Base-by-base conservation (phyloP, 2,329 filamentous ascomycete genomes). In the Sporothrix luriei region DNA sequence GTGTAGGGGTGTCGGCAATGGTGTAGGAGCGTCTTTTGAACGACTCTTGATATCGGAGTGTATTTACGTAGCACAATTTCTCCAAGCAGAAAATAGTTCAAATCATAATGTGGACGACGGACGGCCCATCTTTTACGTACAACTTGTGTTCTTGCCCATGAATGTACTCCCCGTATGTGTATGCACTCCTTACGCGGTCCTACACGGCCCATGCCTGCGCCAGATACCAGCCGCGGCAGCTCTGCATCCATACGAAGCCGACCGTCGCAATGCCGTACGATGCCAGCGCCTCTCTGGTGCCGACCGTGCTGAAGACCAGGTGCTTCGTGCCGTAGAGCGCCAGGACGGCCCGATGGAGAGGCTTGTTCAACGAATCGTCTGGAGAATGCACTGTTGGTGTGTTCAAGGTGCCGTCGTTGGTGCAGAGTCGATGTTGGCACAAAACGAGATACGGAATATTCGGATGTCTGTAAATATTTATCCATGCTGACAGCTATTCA, bases 281-380 rank as follows among this genome's bases (percentile, higher is more conserved):
- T 5, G 75, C 70, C n/a, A 57, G 10, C 0, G 71, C 73, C 68
- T 78, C 75, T 38, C 70, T 71, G 7, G 75, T 4, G 51, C 74
- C 71, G 1, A 72, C 70, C 13, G 75, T 78, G 67, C 71, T 73
- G 64, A 74, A 78, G 16, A 76, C 70, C 21, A 75, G 73, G 16
- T 74, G 68, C 71, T 78, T 76, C 6, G 73, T 74, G n/a, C 62
- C 68, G 59, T 76, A 77, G 38, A 79, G 73, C 40, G 74, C 74
- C 24, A 79, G 72, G 2, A 77, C 76, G 3, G n/a, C n/a, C n/a
- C n/a, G n/a, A n/a, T 51, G 49, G 49, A 19, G 9, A 24, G 0
- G 49, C 49, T n/a, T 51, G 49, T 24, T 51, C 49, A 19, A 19
- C 49, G 49, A 19, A 6, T n/a, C 49, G 33, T 51, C 9, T 51